These are phyloP conservation scores for Excoecaria cochinchinensis DNA, from an alignment of 345 rosid genomes.

Conservation along the genomic window DNA sequence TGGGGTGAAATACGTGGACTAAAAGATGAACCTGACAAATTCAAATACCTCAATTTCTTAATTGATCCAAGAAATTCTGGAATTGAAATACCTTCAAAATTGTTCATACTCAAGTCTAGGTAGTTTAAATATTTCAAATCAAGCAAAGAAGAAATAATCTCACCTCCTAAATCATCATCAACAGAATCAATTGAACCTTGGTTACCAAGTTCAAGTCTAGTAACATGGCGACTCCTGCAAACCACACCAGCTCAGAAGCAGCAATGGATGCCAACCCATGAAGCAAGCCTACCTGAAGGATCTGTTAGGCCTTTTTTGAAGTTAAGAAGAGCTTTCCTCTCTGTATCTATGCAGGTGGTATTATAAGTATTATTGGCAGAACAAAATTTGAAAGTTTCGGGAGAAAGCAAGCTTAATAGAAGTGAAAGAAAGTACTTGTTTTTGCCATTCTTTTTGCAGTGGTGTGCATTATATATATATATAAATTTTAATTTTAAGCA, in stretches of 20 bases:
- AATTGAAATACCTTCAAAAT: conserved; percentile 13
- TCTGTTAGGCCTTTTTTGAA: conserved; percentile 16
- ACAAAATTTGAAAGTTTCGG: background rate
- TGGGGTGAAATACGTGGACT: conserved; percentile 15
- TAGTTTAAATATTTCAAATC: conserved; percentile 22
- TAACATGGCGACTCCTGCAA: conserved; percentile 16
- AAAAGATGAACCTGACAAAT: conserved; percentile 26
- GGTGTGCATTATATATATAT: too few species aligned
- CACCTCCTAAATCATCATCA: conserved; percentile 7
- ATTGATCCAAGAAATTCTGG: conserved; percentile 25
- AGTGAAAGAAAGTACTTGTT: background rate
- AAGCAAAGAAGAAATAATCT: conserved; percentile 24
- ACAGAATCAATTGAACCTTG: background rate
- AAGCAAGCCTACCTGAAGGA: conserved; percentile 17
- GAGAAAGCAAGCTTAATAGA: background rate
- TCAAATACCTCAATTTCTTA: conserved; percentile 18
- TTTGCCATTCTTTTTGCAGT: too few species aligned
- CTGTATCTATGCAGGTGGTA: conserved; percentile 2
- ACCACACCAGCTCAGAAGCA: conserved; percentile 17
- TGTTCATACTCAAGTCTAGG: conserved; percentile 27
- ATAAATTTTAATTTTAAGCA: too few species aligned
- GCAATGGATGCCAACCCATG: conserved; percentile 20
- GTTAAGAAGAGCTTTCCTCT: conserved; percentile 21
- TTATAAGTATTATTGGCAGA: background rate
- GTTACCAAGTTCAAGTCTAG: conserved; percentile 6